Percentiles rank a stretch among this genome's conserved stretches.
These are phyloP conservation scores for Fragilaria radians DNA, from an alignment of 108 stramenopile genomes.

Conservation along the genomic window DNA sequence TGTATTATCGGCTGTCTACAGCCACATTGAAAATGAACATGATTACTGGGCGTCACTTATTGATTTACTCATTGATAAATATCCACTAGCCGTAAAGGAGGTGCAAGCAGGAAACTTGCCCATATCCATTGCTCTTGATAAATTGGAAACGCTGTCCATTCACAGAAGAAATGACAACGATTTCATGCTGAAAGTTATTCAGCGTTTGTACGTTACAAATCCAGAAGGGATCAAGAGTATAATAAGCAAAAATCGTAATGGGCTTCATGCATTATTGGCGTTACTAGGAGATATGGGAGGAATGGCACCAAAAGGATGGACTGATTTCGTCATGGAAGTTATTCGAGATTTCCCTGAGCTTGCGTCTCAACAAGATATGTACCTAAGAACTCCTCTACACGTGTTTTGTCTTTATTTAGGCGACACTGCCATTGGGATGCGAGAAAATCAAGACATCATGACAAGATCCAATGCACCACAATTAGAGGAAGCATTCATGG, in stretches of 20 bases:
- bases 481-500: neutral
- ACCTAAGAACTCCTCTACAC: neutral
- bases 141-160: constrained; percentile 1
- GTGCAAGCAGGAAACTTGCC: neutral
- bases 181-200: neutral
- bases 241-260: neutral
- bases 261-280: neutral
- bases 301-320: neutral
- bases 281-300: constrained; percentile 3
- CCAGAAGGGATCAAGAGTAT: neutral
- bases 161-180: neutral
- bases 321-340: neutral
- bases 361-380: neutral
- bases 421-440: neutral
- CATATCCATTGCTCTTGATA: neutral
- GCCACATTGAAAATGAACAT: neutral
- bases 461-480: neutral
- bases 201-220: neutral
- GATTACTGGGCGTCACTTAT: constrained; percentile 7
- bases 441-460: constrained; percentile 2
- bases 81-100: constrained; percentile 1
- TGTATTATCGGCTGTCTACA: neutral
- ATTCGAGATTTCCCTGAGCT: neutral
- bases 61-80: constrained; percentile 3
- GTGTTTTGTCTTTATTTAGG: neutral